Percentiles rank a stretch among this genome's conserved stretches.
phyloP scores from a whole-genome alignment of 352 stramenopile genomes.

The Hyaloperonospora arabidopsidis region DNA sequence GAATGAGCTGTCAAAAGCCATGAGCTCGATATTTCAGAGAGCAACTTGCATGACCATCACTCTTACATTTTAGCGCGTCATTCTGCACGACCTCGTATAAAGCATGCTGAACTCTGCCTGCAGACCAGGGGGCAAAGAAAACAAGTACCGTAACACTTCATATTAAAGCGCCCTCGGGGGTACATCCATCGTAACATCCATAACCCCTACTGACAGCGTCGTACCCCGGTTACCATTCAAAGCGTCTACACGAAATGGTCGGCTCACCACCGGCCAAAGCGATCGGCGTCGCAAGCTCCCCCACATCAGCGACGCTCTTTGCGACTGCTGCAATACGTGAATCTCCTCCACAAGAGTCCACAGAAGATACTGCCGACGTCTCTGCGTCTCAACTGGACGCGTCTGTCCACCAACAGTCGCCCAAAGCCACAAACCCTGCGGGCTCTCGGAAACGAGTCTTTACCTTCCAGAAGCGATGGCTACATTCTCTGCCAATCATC shows the following conservation, averaged over 20 bases:
- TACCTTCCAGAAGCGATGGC: conserved; percentile 74
- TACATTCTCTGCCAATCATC: conserved; percentile 71
- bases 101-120: no score
- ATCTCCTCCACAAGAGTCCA: conserved; percentile 3
- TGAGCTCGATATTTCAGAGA: conserved; percentile 21
- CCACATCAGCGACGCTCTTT: conserved; percentile 19
- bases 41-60: conserved; percentile 61
- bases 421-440: conserved; percentile 1
- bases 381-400: neutral
- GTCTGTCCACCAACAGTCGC: conserved; percentile 13
- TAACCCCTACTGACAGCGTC: no score
- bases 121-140: no score
- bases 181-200: no score
- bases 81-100: no score
- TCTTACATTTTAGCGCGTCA: conserved; percentile 15
- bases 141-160: no score
- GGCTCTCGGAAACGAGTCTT: conserved; percentile 60
- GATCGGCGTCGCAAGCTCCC: conserved; percentile 13
- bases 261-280: conserved; percentile 17
- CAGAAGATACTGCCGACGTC: conserved; percentile 4
- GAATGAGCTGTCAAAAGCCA: conserved; percentile 3
- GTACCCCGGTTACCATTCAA: no score
- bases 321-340: conserved; percentile 8
- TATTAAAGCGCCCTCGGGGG: no score
- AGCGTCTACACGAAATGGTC: no score